These are phyloP conservation scores for Marsdenia floribunda DNA, from an alignment of 257 asterid species.

Conservation along the genomic window DNA sequence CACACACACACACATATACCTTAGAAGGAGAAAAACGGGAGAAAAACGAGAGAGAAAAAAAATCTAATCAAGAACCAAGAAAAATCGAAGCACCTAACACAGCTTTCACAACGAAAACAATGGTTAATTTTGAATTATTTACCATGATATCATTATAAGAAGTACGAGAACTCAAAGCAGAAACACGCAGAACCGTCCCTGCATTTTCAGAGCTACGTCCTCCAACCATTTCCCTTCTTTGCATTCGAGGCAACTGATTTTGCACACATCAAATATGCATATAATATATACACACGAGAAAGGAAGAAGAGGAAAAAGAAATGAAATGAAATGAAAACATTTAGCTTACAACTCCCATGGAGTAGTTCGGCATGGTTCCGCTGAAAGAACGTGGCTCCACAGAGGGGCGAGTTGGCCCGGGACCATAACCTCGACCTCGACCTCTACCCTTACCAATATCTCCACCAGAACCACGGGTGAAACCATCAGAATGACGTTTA, in stretches of 20 bases:
- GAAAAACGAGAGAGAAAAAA: neutral
- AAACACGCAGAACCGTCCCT: constrained; percentile 41
- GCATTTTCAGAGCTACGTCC: constrained; percentile 16
- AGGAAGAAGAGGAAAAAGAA: neutral
- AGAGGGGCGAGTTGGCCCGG: constrained; percentile 3
- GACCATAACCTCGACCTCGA: too few relatives aligned
- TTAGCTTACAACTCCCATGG: neutral
- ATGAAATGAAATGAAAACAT: neutral
- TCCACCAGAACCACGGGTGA: constrained; percentile 5
- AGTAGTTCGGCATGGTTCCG: constrained; percentile 8
- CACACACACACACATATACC: too few relatives aligned
- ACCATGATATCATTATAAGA: constrained; percentile 47
- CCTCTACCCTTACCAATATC: constrained; percentile 17
- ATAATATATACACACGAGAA: neutral
- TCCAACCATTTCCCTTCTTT: constrained; percentile 14
- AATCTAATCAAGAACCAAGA: neutral
- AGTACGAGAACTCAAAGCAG: constrained; percentile 45
- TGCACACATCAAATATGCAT: neutral
- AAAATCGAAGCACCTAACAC: neutral
- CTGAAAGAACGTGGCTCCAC: neutral
- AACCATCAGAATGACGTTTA: neutral
- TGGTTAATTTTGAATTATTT: neutral
- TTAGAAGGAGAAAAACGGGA: neutral
- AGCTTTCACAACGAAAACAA: neutral
- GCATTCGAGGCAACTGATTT: constrained; percentile 16